These are phyloP conservation scores for Lactarius akahatsu DNA, from an alignment of 768 basidiomycete genomes.

Conservation along the genomic window DNA sequence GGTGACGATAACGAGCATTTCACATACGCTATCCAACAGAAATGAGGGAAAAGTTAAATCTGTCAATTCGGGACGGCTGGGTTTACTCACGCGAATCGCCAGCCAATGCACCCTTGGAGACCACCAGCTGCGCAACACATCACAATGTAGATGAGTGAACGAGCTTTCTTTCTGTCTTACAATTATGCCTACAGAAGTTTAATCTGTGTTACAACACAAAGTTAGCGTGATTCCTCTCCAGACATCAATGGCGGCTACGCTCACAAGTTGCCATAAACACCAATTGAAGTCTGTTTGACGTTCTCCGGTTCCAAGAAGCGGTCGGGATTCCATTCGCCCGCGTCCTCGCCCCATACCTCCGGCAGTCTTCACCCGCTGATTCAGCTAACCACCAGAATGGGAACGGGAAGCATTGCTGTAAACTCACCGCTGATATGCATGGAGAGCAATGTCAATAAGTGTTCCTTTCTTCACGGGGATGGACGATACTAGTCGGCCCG, in stretches of 20 bases:
- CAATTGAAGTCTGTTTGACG: constrained; percentile 8
- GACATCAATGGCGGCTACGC: neutral
- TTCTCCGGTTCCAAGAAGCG: constrained; percentile 21
- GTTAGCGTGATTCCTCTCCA: neutral
- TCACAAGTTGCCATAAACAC: constrained; percentile 26
- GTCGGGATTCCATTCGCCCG: constrained; percentile 19
- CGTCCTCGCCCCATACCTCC: constrained; percentile 26
- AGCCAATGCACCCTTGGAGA: constrained; percentile 24
- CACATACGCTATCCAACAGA: constrained; percentile 11
- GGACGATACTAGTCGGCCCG: constrained; percentile 16
- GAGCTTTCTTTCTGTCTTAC: neutral
- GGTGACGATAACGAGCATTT: constrained; percentile 20
- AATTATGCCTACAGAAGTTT: constrained; percentile 18
- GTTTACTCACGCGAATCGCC: constrained; percentile 25
- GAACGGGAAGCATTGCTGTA: neutral
- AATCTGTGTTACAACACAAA: constrained; percentile 3
- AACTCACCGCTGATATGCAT: constrained; percentile 21
- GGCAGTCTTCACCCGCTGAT: constrained; percentile 2
- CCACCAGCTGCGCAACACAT: constrained; percentile 17
- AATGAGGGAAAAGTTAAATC: neutral
- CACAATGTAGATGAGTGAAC: neutral
- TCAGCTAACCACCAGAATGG: neutral
- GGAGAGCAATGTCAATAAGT: constrained; percentile 15
- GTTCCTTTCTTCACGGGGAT: constrained; percentile 25
- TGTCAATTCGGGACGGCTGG: neutral